Conservation (phyloP, 345 rosid genomes). For the Linum lewisii region DNA sequence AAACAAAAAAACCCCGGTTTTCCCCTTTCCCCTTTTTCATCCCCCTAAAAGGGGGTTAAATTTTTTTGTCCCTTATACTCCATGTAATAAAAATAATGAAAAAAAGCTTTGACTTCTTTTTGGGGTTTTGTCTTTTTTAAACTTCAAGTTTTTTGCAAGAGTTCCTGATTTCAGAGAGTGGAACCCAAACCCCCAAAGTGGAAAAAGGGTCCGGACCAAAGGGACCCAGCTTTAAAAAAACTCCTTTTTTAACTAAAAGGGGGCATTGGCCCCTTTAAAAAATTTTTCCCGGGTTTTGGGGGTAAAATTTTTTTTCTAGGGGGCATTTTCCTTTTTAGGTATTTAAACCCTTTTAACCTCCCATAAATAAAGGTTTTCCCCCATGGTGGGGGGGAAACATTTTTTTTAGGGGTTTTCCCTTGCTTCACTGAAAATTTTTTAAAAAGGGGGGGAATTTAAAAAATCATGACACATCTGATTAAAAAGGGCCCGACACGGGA, state of each 20-base stretch:
- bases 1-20: not conserved
- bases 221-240: constrained; percentile 52
- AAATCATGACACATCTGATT: not conserved
- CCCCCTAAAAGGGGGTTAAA: not conserved
- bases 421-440: not conserved
- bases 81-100: not conserved
- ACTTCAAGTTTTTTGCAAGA: not conserved
- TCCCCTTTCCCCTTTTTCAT: not conserved
- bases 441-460: not conserved
- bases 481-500: not conserved
- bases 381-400: not conserved
- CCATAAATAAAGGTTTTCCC: not conserved
- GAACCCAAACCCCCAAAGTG: constrained; percentile 44
- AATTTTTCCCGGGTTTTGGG: constrained; percentile 88
- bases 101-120: not conserved
- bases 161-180: constrained; percentile 38
- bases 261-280: constrained; percentile 63
- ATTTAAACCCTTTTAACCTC: constrained; percentile 2
- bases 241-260: constrained; percentile 52
- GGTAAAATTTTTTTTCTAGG: constrained; percentile 90
- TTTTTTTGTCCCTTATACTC: not conserved
- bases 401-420: not conserved
- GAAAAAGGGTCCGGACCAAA: constrained; percentile 44
- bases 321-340: constrained; percentile 84
- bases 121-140: not conserved